These are phyloP conservation scores for Xylaria sp. DNA, from an alignment of 2,329 filamentous ascomycete species.

Conservation along the genomic window DNA sequence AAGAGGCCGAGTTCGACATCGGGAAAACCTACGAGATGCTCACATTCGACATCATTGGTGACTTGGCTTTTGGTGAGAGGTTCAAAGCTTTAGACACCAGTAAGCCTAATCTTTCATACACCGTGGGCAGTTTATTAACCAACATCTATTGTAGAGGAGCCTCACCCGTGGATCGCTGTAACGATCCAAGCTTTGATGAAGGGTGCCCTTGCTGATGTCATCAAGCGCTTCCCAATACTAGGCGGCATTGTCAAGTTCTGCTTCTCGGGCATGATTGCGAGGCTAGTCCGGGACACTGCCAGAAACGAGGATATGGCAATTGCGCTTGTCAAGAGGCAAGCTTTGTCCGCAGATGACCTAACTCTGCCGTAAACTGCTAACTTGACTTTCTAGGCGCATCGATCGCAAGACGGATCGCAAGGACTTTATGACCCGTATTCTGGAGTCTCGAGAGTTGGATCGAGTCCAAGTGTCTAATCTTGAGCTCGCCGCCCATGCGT, in stretches of 20 bases:
- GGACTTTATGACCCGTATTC: slow-evolving; percentile 46
- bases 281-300: slow-evolving; percentile 20
- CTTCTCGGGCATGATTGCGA: slow-evolving; percentile 22
- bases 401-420: slow-evolving; percentile 18
- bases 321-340: slow-evolving; percentile 28
- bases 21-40: background rate
- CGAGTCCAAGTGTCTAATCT: slow-evolving; percentile 27
- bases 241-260: slow-evolving; percentile 22
- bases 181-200: slow-evolving; percentile 28
- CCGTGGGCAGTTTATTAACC: background rate
- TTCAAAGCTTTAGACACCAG: background rate
- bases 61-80: slow-evolving; percentile 1
- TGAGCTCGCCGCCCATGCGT: slow-evolving; percentile 38
- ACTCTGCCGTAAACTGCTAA: background rate
- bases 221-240: slow-evolving; percentile 33
- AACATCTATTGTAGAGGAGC: slow-evolving; percentile 17
- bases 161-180: slow-evolving; percentile 34
- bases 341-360: background rate
- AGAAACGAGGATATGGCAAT: slow-evolving; percentile 29
- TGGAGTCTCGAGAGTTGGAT: slow-evolving; percentile 31
- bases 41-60: slow-evolving; percentile 12
- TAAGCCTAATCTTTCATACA: background rate
- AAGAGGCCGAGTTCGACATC: background rate
- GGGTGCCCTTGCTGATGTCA: slow-evolving; percentile 29
- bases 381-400: slow-evolving; percentile 22